Evolutionary conservation across 2,329 filamentous ascomycete genomes (phyloP).

Genomic region (Stagonosporopsis cucurbitacearum): DNA sequence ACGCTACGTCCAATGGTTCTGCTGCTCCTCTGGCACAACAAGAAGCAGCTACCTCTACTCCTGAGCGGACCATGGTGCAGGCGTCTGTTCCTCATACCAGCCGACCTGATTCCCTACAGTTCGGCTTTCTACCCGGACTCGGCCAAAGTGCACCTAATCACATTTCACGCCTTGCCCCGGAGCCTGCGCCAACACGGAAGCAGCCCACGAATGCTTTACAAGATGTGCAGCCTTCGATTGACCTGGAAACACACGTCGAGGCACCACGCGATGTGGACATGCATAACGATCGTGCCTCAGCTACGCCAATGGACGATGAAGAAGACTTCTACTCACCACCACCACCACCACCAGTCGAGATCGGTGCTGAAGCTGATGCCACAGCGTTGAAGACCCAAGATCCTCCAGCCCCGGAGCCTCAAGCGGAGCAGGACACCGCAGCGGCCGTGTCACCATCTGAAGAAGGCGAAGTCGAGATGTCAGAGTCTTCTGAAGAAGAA

Average conservation of each 20-base stretch:
- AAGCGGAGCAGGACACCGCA: not conserved
- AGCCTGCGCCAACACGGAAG: not conserved
- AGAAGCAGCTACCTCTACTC: not conserved
- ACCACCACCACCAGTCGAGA: constrained; percentile 28
- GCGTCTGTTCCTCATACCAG: not conserved
- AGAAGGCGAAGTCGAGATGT: constrained; percentile 46
- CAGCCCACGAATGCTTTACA: not conserved
- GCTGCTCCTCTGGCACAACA: not conserved
- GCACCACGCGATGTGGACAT: not conserved
- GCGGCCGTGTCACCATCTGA: constrained; percentile 32
- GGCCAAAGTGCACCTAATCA: constrained; percentile 7
- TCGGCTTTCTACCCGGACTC: constrained; percentile 23
- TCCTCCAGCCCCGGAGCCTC: constrained; percentile 8
- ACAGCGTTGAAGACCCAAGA: constrained; percentile 3
- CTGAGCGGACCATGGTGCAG: not conserved
- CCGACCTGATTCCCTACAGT: constrained; percentile 3
- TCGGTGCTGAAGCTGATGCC: not conserved
- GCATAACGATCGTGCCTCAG: constrained; percentile 16
- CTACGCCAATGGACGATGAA: constrained; percentile 37
- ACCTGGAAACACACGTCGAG: not conserved
- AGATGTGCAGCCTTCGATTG: not conserved
- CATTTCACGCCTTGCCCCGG: not conserved
- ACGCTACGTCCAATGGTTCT: not conserved
- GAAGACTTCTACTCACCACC: constrained; percentile 48
- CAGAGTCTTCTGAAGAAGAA: constrained; percentile 38